Percentiles rank a stretch among this genome's conserved stretches.
Conservation (phyloP, 1,139 yeast species). For the Kodamaea ohmeri region DNA sequence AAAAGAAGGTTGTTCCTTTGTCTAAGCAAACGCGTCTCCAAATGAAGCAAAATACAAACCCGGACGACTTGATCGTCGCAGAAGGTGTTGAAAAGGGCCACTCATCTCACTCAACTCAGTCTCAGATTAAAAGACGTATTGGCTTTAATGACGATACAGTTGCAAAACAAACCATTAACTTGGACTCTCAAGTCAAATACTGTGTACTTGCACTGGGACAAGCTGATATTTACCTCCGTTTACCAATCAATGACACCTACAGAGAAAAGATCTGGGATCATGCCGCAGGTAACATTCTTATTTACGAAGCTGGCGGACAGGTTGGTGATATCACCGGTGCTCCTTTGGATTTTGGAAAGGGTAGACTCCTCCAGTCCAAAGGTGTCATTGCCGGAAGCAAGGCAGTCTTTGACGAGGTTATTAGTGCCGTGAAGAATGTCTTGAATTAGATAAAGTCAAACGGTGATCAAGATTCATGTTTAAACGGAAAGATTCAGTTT, state of each 20-base stretch:
- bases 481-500: too few species aligned
- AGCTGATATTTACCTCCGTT: conserved; percentile 86
- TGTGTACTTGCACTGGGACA: conserved; percentile 88
- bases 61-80: conserved; percentile 62
- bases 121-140: conserved; percentile 61
- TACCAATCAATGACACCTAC: conserved; percentile 74
- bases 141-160: conserved; percentile 48
- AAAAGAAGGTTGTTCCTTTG: conserved; percentile 35
- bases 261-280: conserved; percentile 98
- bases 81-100: conserved; percentile 98
- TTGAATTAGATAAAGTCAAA: neutral
- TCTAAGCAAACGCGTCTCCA: conserved; percentile 34
- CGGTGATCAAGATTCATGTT: neutral
- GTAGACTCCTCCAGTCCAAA: conserved; percentile 74
- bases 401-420: conserved; percentile 58
- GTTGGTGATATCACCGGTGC: conserved; percentile 83
- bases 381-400: conserved; percentile 91
- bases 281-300: conserved; percentile 88
- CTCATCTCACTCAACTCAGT: conserved; percentile 88
- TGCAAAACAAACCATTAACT: conserved; percentile 51
- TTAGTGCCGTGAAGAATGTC: conserved; percentile 47
- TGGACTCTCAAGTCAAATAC: conserved; percentile 96
- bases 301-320: conserved; percentile 86
- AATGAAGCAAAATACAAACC: conserved; percentile 43
- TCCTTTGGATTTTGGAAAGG: conserved; percentile 77